These are phyloP conservation scores for Colletotrichum sidae DNA, from an alignment of 2,329 filamentous ascomycete species.

Conservation along the genomic window DNA sequence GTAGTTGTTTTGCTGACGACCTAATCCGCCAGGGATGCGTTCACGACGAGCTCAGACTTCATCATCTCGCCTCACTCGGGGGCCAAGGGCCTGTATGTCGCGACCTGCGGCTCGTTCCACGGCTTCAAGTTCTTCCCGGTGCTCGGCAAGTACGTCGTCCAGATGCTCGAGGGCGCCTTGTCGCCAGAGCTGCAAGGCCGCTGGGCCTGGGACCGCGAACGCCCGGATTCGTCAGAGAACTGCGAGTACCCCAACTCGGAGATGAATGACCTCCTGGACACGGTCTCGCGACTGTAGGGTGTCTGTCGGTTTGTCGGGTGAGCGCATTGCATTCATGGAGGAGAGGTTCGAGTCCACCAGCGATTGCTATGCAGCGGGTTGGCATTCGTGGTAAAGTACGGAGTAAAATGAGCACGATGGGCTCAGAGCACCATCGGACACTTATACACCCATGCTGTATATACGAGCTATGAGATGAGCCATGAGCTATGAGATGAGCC, in stretches of 20 bases:
- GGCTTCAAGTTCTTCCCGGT: conserved; percentile 76
- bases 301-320: neutral
- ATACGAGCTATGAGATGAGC: too few species aligned
- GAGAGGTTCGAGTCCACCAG: neutral
- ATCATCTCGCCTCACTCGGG: conserved; percentile 69
- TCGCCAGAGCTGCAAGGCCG: conserved; percentile 55
- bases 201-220: conserved; percentile 71
- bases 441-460: too few species aligned
- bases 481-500: too few species aligned
- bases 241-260: conserved; percentile 68
- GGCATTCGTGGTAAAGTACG: conserved; percentile 3
- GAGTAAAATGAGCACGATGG: too few species aligned
- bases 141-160: conserved; percentile 71
- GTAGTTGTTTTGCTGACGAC: neutral
- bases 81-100: conserved; percentile 67
- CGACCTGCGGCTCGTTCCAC: conserved; percentile 75
- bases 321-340: neutral
- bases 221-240: conserved; percentile 63
- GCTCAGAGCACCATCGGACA: too few species aligned
- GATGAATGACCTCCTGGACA: conserved; percentile 62
- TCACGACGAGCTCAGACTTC: conserved; percentile 71
- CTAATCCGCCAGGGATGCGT: conserved; percentile 66
- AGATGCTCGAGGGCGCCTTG: conserved; percentile 63
- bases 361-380: neutral
- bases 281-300: conserved; percentile 44